Base-by-base conservation (phyloP, 768 basidiomycete species). In the Paxillus ammoniavirescens region DNA sequence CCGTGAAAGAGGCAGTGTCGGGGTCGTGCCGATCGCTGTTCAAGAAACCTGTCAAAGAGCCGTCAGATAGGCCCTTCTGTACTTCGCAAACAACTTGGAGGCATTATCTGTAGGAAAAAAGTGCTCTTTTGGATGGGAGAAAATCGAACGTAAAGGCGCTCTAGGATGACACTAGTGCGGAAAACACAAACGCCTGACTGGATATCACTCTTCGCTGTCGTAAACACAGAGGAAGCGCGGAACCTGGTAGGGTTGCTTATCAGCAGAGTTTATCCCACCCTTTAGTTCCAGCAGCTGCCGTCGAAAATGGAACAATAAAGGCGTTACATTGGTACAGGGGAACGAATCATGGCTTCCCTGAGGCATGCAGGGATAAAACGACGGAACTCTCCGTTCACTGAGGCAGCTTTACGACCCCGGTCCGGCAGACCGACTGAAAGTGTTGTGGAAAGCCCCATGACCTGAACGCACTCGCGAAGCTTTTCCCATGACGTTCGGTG, bases 1-100 rank as follows among this genome's bases (percentile, higher is more conserved):
- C 18, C 55, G 54, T 45, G 23, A 33, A 23, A 21, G 41, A 45
- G 55, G 64, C 61, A 9, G 58, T 68, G 57, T 56, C 40, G 15
- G 35, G 35, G 48, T 48, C 43, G 45, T 44, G 49, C 23, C 9
- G 44, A 56, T 47, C 49, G 31, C 52, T 56, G 14, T 35, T 54
- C 42, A 48, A 52, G 58, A 47, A 42, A 35, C 33, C 40, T 12
- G 8, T 6, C 26, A 26, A 33, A 45, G 28, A 17, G 31, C 30
- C 38, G 5, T 18, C 17, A 40, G 35, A 17, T 40, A 4, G 42
- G 9, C 1, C 17, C 23, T 23, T 42, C 33, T 26, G 23, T 38
- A 51, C 45, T 31, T 46, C 54, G 18, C 49, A 57, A 35, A 44
- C n/a, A 42, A 15, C 52, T 30, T 28, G 15, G 37, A 28, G 33